Evolutionary conservation across 306 rosid genomes (phyloP).

Genomic region (Glycine latifolia): DNA sequence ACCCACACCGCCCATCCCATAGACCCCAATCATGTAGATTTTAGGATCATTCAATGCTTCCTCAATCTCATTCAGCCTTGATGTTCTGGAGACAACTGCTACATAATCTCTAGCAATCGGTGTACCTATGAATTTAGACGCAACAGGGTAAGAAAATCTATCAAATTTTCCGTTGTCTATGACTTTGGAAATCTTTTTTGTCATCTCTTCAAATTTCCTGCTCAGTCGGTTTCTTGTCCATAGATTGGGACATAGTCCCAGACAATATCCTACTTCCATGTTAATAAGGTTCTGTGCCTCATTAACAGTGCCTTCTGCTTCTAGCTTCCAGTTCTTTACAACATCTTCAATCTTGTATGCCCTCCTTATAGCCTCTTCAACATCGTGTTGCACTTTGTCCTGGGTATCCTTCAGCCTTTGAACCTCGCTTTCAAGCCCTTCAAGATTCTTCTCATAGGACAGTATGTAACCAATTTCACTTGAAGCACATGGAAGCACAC

Average conservation of each 20-base stretch:
- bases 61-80: background rate
- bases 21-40: too few species aligned
- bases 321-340: background rate
- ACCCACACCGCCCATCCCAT: too few species aligned
- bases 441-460: background rate
- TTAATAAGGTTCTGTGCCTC: background rate
- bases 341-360: background rate
- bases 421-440: background rate
- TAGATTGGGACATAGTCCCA: background rate
- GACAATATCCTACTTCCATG: background rate
- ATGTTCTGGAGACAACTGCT: background rate
- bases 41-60: too few species aligned
- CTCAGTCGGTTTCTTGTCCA: constrained; percentile 6
- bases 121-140: background rate
- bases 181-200: background rate
- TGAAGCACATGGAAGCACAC: too few species aligned
- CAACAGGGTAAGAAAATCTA: background rate
- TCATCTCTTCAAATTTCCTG: background rate
- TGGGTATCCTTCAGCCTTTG: background rate
- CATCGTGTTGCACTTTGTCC: background rate
- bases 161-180: background rate
- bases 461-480: background rate
- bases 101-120: background rate
- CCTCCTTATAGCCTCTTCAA: background rate
- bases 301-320: background rate